These are phyloP conservation scores for Ceratobasidium sp. DNA, from an alignment of 1,284 basidiomycete species.

Conservation along the genomic window DNA sequence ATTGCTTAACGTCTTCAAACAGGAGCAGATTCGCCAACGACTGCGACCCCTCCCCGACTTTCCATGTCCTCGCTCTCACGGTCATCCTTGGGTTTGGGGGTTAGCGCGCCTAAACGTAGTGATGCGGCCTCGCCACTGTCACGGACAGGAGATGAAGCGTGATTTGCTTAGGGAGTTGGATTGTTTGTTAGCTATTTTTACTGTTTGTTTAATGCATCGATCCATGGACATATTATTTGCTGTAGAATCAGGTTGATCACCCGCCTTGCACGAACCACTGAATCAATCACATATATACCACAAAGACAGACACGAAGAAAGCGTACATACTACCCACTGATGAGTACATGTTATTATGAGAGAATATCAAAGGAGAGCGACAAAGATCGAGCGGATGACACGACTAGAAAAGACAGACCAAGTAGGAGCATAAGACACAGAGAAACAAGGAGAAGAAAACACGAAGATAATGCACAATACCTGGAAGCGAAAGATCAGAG, in stretches of 20 bases:
- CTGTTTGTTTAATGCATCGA: background rate
- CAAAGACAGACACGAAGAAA: background rate
- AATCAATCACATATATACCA: constrained; percentile 7
- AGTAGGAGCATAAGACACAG: background rate
- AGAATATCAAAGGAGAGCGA: constrained; percentile 3
- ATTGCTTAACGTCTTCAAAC: background rate
- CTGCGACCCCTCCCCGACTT: constrained; percentile 29
- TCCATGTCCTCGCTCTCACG: constrained; percentile 37
- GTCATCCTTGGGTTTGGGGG: constrained; percentile 21
- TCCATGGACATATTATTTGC: constrained; percentile 21
- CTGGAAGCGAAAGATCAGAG: constrained; percentile 6
- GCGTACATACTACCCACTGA: background rate
- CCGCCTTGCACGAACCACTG: background rate
- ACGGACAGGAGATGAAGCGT: constrained; percentile 26
- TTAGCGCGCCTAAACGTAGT: constrained; percentile 32
- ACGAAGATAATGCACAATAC: background rate
- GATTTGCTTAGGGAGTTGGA: background rate
- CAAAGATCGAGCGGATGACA: background rate
- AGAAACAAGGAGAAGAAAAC: background rate
- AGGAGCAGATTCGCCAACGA: constrained; percentile 28
- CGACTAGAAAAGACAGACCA: constrained; percentile 13
- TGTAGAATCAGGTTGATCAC: constrained; percentile 31
- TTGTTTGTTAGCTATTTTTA: background rate
- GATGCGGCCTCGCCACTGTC: constrained; percentile 38
- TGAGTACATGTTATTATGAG: constrained; percentile 1